Base-by-base conservation (phyloP, 345 rosid species). In the Arabis hirsuta region DNA sequence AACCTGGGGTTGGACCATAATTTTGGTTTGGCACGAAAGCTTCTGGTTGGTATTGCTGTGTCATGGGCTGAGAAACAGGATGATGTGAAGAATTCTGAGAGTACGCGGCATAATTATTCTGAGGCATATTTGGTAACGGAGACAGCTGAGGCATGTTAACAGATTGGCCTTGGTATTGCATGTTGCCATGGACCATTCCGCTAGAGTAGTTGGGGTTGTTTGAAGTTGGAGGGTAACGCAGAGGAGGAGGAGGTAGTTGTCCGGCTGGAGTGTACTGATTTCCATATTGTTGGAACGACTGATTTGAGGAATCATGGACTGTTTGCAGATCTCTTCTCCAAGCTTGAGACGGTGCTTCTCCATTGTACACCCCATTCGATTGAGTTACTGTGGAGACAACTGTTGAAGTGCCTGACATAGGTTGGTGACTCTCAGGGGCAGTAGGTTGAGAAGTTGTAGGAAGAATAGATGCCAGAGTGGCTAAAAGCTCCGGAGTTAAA, bases 401-500 rank as follows among this genome's bases (percentile, higher is more conserved):
- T 54, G 80, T 74, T 71, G 92, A 81, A 65, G 78, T 73, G 74
- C 79, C 82, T 63, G 80, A 46, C 55, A 72, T 51, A 54, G 76
- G 78, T 64, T 82, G 97, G 51, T 78, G 78, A 82, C 77, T 69
- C 76, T 85, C 90, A 10, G 78, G 38, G n/a, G 71, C 65, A 66
- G 88, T 32, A 53, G 87, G 48, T 41, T 87, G 90, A 54, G 86
- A 59, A 69, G 81, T 73, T 60, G 85, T 74, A 43, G 97, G 99
- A 65, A 92, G 70, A 27, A 92, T 66, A 52, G 90, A 76, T 60
- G 92, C 80, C 72, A 96, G 80, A 64, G 85, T 80, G 24, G 99
- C 96, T 72, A 96, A 83, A 48, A 92, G 91, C 77, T 96, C 97
- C 0, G 99, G 97, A 7, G 98, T 90, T 69, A 91, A 86, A 55